These are phyloP conservation scores for Mrakia hoshinonis DNA, from an alignment of 768 basidiomycete genomes.

Conservation along the genomic window DNA sequence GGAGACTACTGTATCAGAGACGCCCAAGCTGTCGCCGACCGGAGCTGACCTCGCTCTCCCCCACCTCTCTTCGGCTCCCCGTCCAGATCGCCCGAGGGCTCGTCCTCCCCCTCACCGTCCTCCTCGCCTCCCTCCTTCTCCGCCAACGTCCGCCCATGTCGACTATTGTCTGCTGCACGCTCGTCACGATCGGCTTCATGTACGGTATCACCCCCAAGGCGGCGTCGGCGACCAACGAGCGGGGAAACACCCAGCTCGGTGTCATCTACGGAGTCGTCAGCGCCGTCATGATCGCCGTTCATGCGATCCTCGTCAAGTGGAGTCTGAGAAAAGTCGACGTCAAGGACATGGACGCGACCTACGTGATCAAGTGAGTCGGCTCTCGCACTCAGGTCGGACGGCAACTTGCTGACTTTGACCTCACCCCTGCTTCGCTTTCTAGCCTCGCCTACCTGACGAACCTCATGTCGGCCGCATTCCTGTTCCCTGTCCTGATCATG, in stretches of 20 bases:
- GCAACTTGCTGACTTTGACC: background rate
- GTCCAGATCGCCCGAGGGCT: conserved; percentile 27
- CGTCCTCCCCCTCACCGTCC: conserved; percentile 27
- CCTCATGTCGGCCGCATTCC: conserved; percentile 55
- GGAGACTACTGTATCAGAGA: background rate
- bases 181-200: conserved; percentile 26
- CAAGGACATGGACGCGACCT: conserved; percentile 42
- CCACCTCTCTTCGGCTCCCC: background rate
- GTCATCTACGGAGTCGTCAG: conserved; percentile 63
- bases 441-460: conserved; percentile 69
- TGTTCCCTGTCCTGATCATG: conserved; percentile 37
- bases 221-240: conserved; percentile 32
- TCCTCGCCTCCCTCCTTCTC: conserved; percentile 22
- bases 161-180: conserved; percentile 16
- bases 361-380: conserved; percentile 49
- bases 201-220: conserved; percentile 30
- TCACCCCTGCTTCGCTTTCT: background rate
- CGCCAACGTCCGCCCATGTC: conserved; percentile 6
- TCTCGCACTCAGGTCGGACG: background rate
- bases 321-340: conserved; percentile 56
- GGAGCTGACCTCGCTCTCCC: background rate
- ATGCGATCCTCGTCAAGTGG: conserved; percentile 64
- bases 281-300: conserved; percentile 65
- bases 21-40: background rate
- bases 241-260: conserved; percentile 37